These are phyloP conservation scores for Cetraspora pellucida DNA, from an alignment of 192 early-diverging fungal genomes.

Conservation along the genomic window DNA sequence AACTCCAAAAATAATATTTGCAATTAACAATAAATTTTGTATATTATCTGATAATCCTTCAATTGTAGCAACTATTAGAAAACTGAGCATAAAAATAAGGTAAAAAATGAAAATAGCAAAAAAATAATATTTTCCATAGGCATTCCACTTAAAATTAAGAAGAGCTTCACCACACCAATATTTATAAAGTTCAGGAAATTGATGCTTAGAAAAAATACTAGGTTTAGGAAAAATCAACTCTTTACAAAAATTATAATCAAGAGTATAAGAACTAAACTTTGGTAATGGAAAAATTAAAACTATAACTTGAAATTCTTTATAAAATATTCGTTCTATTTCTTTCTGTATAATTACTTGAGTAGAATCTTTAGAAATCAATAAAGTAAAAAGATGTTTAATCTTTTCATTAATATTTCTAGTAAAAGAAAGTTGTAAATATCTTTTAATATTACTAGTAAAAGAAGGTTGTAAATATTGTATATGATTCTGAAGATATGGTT, in stretches of 20 bases:
- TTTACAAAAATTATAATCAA: neutral
- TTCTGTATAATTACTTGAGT: too few species aligned
- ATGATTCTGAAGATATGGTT: too few species aligned
- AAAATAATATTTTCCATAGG: slow-evolving; percentile 12
- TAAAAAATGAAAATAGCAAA: neutral
- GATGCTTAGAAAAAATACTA: neutral
- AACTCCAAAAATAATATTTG: neutral
- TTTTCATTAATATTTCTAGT: too few species aligned
- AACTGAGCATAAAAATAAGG: neutral
- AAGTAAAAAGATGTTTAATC: too few species aligned
- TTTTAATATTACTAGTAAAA: too few species aligned
- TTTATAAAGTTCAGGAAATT: neutral
- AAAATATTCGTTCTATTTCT: too few species aligned
- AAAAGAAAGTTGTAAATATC: too few species aligned
- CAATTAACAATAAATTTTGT: neutral
- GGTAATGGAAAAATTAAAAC: neutral
- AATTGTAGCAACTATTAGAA: neutral
- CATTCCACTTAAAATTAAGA: slow-evolving; percentile 15
- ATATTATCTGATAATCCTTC: neutral
- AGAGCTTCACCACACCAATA: neutral
- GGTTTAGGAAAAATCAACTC: neutral
- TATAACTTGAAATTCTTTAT: neutral
- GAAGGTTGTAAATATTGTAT: too few species aligned
- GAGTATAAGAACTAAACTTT: neutral
- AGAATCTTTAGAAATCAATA: too few species aligned